A percentile compares a stretch with the other conserved stretches of the same genome.
phyloP scores from a whole-genome alignment of 2,329 filamentous ascomycete species.

The Grosmannia huntii region DNA sequence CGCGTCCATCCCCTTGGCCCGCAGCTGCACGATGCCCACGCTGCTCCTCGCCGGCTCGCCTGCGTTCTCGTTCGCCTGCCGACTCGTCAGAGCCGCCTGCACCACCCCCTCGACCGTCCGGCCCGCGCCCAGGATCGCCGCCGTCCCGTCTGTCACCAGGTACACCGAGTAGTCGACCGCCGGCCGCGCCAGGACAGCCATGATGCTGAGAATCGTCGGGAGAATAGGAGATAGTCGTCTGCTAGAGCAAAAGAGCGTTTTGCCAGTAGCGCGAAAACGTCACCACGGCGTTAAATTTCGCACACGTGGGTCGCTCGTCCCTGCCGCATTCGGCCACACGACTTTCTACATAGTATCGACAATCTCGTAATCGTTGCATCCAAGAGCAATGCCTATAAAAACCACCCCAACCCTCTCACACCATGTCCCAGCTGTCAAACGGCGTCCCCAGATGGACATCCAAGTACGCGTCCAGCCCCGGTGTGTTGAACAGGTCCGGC shows the following conservation, averaged over 20 bases:
- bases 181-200: not conserved
- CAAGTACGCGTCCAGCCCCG: slow-evolving; percentile 7
- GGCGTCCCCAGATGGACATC: slow-evolving; percentile 5
- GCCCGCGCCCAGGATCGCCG: slow-evolving; percentile 56
- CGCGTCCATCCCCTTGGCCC: slow-evolving; percentile 76
- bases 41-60: not conserved
- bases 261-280: not conserved
- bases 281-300: not conserved
- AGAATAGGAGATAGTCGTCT: not conserved
- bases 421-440: not conserved
- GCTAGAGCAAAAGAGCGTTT: too few species aligned
- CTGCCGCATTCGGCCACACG: not conserved
- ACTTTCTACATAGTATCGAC: too few species aligned
- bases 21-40: slow-evolving; percentile 60
- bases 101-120: slow-evolving; percentile 62
- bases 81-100: slow-evolving; percentile 48
- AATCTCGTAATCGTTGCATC: too few species aligned
- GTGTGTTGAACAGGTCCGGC: slow-evolving; percentile 6
- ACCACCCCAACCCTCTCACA: not conserved
- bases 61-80: slow-evolving; percentile 47
- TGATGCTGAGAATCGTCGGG: not conserved
- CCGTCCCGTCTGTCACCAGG: slow-evolving; percentile 87
- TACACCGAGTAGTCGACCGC: slow-evolving; percentile 67
- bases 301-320: not conserved
- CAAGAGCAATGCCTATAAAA: not conserved